Base-by-base conservation (phyloP, 352 stramenopile genomes). In the Phytopythium oedochilum region DNA sequence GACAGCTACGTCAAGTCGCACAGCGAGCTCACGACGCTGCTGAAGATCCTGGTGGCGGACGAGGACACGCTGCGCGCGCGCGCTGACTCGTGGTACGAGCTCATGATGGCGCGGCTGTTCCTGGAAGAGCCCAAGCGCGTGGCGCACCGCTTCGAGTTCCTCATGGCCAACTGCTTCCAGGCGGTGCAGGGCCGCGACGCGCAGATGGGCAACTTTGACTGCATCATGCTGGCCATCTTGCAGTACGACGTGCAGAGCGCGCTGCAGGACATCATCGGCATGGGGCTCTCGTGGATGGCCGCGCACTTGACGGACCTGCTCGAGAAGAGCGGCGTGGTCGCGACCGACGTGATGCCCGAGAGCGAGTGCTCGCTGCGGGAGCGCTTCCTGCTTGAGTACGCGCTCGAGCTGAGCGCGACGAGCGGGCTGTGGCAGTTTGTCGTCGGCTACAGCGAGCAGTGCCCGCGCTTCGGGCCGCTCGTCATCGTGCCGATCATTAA, bases 191-290 rank as follows among this genome's bases (percentile, higher is more conserved):
- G 55, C 22, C 58, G 65, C 25, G 57, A 72, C 6, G 57, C 60
- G 26, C 64, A 63, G 10, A 89, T 94, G 75, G 78, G 71, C 53
- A 88, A 86, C 51, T 92, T 94, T 26, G 83, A 92, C 57, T 88
- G 78, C 59, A 90, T 92, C 59, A 79, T 90, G 40, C 52, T 92
- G 45, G 78, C 79, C 26, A 77, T 94, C 20, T 68, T 94, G 52
- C 57, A 94, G 66, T 84, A 86, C 56, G 75, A 94, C 52, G 77
- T 94, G 23, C 65, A 82, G 50, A 83, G 61, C 20, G 77, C 83
- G 32, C 57, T 94, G 12, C 69, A 88, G 43, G 75, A 85, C 36
- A 81, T 94, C 31, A 69, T 78, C 53, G 60, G 53, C 18, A 66
- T 94, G 34, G 72, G 81, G 2, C 86, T 92, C 53, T 75, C 78